phyloP scores from a whole-genome alignment of 169 alveolate genomes.

The Plasmodium gaboni region DNA sequence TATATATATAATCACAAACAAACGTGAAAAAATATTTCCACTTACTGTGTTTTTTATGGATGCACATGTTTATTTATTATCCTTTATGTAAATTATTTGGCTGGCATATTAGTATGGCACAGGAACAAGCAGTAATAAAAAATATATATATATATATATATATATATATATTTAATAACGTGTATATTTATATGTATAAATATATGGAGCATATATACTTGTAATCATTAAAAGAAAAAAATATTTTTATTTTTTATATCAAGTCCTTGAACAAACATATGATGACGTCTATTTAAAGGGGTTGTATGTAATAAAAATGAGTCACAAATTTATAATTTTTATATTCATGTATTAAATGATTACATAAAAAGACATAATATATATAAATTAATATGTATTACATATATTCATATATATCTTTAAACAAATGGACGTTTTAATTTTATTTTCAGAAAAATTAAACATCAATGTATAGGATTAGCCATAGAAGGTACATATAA shows the following conservation, averaged over 20 bases:
- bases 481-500: conserved; percentile 85
- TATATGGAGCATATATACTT: no score
- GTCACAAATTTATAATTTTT: neutral
- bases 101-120: conserved; percentile 38
- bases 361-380: neutral
- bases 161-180: no score
- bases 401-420: neutral
- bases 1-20: neutral
- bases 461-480: conserved; percentile 91
- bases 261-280: conserved; percentile 83
- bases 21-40: neutral
- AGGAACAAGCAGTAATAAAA: conserved; percentile 57
- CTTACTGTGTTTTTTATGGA: neutral
- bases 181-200: no score
- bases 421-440: neutral
- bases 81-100: no score
- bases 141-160: neutral
- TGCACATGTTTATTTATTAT: no score
- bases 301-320: conserved; percentile 77
- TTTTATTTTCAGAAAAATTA: conserved; percentile 80
- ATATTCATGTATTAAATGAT: neutral
- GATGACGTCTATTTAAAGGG: conserved; percentile 83
- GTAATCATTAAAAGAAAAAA: neutral
- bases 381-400: neutral
- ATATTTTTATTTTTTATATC: conserved; percentile 14